Evolutionary conservation across 202 grass and related monocot species (phyloP), one percentile per base, ranked within the genome.

Genomic region (Hordeum pubiflorum): DNA sequence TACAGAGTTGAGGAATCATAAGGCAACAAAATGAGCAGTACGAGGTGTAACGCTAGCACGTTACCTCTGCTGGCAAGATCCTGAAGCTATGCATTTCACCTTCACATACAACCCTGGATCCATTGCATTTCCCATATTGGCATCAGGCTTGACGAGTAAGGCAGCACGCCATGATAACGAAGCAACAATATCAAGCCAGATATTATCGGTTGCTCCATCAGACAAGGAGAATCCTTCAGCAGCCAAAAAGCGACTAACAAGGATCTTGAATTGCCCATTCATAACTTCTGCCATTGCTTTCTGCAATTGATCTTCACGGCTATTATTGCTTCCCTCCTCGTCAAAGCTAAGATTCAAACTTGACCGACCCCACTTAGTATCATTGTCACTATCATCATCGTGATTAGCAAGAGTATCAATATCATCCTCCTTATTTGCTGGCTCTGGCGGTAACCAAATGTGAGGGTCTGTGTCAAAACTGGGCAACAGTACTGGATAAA

Each of bases 211-310:
- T 31, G 74, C 87, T 65, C 79, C 82, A 58, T 87, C 79, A 22
- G 84, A 80, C 22, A 83, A 75, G 79, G 67, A 68, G 62, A 95
- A 63, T 39, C 90, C 95, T 82, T 94, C 95, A 60, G 95, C 86
- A 79, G 83, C 84, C 69, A 98, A 78, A 86, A 98, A 94, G 59
- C 82, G 90, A 81, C 84, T 85, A 68, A 93, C 92, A 76, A 95
- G 82, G 71, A 74, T 86, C 72, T 91, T 98, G 82, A 95, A 95
- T 79, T 98, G 92, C 4, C 87, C 88, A 82, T 91, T 98, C 92
- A 98, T 94, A 81, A 90, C 87, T 84, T 98, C 92, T 62, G 93
- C 87, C 95, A 93, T 98, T 84, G 89, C 86, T 79, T 84, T 94
- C 85, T 88, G 76, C 60, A 86, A 79, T 85, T 88, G 83, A 54